Evolutionary conservation across 345 rosid genomes (phyloP).

Genomic region (Garcia nutans): DNA sequence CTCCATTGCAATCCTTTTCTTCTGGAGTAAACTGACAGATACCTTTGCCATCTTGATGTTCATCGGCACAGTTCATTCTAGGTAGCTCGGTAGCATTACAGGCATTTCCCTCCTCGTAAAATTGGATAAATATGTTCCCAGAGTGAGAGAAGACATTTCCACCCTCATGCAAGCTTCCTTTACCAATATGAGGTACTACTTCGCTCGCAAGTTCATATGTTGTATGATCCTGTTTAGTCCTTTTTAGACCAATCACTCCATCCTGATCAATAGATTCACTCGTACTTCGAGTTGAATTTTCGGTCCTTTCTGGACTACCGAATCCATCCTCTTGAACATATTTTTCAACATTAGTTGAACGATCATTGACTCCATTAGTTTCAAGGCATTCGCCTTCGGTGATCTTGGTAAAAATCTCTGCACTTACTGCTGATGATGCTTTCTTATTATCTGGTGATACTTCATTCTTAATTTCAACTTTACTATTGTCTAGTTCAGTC

Average conservation of each 20-base stretch:
- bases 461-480: neutral
- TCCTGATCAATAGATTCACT: neutral
- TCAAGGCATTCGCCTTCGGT: neutral
- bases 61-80: neutral
- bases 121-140: too few species aligned
- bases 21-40: slow-evolving; percentile 3
- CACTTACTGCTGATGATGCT: slow-evolving; percentile 7
- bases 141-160: too few species aligned
- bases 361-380: neutral
- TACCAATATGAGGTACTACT: slow-evolving; percentile 2
- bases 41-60: slow-evolving; percentile 9
- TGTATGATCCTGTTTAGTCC: slow-evolving; percentile 2
- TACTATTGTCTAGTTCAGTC: neutral
- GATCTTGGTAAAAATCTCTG: neutral
- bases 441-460: slow-evolving; percentile 9
- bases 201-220: neutral
- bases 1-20: slow-evolving; percentile 11
- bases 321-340: slow-evolving; percentile 11
- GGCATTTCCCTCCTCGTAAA: neutral
- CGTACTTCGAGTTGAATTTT: too few species aligned
- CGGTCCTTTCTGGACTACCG: slow-evolving; percentile 6
- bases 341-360: slow-evolving; percentile 1
- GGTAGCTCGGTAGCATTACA: slow-evolving; percentile 4
- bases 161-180: too few species aligned
- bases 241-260: slow-evolving; percentile 11